Percentiles rank a stretch among this genome's conserved stretches.
Evolutionary conservation across 2,329 filamentous ascomycete species (phyloP).

Genomic region (Botrytis hyacinthi): DNA sequence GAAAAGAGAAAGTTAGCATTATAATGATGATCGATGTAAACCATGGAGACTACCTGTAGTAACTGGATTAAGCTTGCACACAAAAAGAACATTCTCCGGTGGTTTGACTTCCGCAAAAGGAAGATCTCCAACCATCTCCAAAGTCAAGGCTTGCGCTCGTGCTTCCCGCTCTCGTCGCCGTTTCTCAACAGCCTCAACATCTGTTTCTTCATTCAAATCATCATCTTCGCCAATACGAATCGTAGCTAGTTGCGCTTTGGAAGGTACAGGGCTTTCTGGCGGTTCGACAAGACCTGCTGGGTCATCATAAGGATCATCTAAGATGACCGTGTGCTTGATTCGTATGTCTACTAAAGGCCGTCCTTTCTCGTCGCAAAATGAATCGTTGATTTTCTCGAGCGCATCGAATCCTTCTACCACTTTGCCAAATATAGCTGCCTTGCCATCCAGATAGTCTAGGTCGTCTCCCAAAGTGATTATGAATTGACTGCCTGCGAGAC

Average conservation of each 20-base stretch:
- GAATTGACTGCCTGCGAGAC: constrained; percentile 87
- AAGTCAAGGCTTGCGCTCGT: constrained; percentile 85
- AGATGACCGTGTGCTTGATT: constrained; percentile 85
- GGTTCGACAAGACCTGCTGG: constrained; percentile 74
- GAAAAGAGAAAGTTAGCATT: constrained; percentile 20
- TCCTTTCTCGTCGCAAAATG: constrained; percentile 82
- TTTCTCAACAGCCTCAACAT: constrained; percentile 77
- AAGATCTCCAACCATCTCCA: constrained; percentile 97
- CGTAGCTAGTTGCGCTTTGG: constrained; percentile 82
- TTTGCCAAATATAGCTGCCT: constrained; percentile 91
- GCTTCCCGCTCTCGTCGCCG: constrained; percentile 84
- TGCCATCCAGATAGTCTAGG: constrained; percentile 86
- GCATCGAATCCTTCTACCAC: constrained; percentile 95
- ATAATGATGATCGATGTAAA: background rate
- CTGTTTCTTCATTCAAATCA: constrained; percentile 69
- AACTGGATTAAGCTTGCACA: constrained; percentile 97
- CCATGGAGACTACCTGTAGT: constrained; percentile 58
- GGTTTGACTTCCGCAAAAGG: constrained; percentile 97
- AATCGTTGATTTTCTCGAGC: constrained; percentile 86
- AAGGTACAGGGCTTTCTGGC: constrained; percentile 74
- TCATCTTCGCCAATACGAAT: constrained; percentile 90
- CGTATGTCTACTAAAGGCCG: constrained; percentile 91
- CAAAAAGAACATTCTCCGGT: constrained; percentile 94
- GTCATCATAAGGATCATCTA: constrained; percentile 91
- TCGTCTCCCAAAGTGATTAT: constrained; percentile 88